These are phyloP conservation scores for Ammopiptanthus mongolicus DNA, from an alignment of 306 rosid species.

Conservation along the genomic window DNA sequence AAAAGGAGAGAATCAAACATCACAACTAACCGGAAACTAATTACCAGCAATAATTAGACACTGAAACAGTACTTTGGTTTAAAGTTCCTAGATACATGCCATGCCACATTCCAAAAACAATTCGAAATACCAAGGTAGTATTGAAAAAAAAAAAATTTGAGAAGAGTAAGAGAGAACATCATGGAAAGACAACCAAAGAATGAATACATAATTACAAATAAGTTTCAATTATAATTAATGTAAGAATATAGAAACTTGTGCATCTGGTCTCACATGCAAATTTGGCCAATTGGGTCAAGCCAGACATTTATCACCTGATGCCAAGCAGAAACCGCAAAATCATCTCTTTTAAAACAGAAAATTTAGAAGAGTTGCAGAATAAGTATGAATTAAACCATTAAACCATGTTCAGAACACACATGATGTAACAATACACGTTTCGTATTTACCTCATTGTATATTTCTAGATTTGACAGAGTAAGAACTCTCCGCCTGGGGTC, in stretches of 20 bases:
- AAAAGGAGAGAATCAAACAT: background rate
- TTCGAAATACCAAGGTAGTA: background rate
- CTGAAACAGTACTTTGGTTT: background rate
- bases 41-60: background rate
- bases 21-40: background rate
- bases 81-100: background rate
- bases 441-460: slow-evolving; percentile 64
- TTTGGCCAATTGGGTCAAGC: slow-evolving; percentile 99
- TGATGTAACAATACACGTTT: background rate
- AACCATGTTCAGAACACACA: slow-evolving; percentile 11
- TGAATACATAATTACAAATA: background rate
- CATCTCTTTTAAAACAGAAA: slow-evolving; percentile 21
- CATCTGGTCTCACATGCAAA: slow-evolving; percentile 96
- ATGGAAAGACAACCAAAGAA: background rate
- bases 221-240: background rate
- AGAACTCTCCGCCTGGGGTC: no score
- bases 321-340: slow-evolving; percentile 27
- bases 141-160: background rate
- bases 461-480: no score
- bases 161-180: background rate
- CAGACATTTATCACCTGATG: slow-evolving; percentile 93
- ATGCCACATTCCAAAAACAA: slow-evolving; percentile 15
- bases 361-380: no score
- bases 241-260: slow-evolving; percentile 53
- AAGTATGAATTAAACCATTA: no score